These are phyloP conservation scores for Ogataea methanolica DNA, from an alignment of 805 yeast genomes.

Conservation along the genomic window DNA sequence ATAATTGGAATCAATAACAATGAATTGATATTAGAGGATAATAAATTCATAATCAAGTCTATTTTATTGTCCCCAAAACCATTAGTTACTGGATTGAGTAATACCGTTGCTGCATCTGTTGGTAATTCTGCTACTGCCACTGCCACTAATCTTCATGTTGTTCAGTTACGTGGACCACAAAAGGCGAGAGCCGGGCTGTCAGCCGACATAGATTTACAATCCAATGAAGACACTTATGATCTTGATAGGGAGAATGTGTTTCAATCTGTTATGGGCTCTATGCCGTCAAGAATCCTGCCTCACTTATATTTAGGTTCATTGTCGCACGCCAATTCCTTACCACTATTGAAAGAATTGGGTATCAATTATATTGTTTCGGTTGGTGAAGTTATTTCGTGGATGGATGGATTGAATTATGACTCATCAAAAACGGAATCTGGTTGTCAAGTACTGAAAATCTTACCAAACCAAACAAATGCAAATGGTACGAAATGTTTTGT, in stretches of 20 bases:
- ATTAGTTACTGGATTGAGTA: not conserved
- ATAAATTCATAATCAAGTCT: constrained; percentile 16
- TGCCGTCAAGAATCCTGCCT: constrained; percentile 81
- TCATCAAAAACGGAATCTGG: constrained; percentile 21
- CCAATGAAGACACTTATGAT: not conserved
- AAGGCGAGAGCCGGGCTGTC: not conserved
- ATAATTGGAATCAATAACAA: not conserved
- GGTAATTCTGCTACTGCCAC: constrained; percentile 19
- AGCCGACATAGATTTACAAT: not conserved
- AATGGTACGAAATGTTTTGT: constrained; percentile 29
- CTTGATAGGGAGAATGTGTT: constrained; percentile 27
- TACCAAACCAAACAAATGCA: constrained; percentile 12
- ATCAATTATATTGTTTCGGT: constrained; percentile 77
- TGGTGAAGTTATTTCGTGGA: constrained; percentile 77
- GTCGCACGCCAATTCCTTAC: constrained; percentile 71
- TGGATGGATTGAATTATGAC: constrained; percentile 25
- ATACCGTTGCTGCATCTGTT: constrained; percentile 7
- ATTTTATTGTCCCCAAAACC: constrained; percentile 18
- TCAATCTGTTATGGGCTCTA: constrained; percentile 45
- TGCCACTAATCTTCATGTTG: constrained; percentile 27
- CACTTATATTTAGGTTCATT: constrained; percentile 84
- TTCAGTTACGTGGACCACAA: constrained; percentile 25
- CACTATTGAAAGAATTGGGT: constrained; percentile 57
- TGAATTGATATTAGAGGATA: constrained; percentile 16
- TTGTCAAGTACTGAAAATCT: constrained; percentile 24